These are phyloP conservation scores for Durio zibethinus DNA, from an alignment of 345 rosid species.

Conservation along the genomic window DNA sequence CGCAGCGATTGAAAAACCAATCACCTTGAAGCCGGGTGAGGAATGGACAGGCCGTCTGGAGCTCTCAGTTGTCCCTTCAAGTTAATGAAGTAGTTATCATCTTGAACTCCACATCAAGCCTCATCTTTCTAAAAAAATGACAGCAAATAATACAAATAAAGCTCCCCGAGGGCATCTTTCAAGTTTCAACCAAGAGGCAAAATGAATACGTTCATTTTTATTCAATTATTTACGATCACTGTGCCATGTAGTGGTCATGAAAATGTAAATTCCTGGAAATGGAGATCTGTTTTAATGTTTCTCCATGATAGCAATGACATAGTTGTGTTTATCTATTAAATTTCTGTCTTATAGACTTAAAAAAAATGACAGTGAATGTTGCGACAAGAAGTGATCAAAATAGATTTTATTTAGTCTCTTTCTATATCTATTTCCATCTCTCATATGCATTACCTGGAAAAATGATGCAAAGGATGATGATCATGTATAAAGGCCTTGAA, in stretches of 20 bases:
- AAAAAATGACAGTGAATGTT: neutral
- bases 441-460: neutral
- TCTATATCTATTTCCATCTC: neutral
- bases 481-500: neutral
- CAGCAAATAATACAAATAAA: slow-evolving; percentile 1
- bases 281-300: slow-evolving; percentile 15
- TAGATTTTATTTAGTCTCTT: neutral
- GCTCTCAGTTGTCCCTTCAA: slow-evolving; percentile 62
- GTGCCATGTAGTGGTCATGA: neutral
- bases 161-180: neutral
- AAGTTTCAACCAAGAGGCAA: neutral
- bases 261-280: slow-evolving; percentile 9
- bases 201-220: neutral
- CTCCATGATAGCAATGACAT: slow-evolving; percentile 5
- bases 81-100: slow-evolving; percentile 15
- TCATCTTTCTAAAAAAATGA: neutral
- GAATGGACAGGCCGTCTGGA: slow-evolving; percentile 89
- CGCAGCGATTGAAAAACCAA: slow-evolving; percentile 78
- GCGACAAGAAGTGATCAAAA: neutral
- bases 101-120: neutral
- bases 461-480: neutral
- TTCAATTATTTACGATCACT: slow-evolving; percentile 10
- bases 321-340: neutral
- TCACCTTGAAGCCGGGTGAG: slow-evolving; percentile 86
- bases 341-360: neutral